A percentile compares a stretch with the other conserved stretches of the same genome.
Conservation (phyloP, 371 early-diverging fungal genomes). For the Rhizopus microsporus region DNA sequence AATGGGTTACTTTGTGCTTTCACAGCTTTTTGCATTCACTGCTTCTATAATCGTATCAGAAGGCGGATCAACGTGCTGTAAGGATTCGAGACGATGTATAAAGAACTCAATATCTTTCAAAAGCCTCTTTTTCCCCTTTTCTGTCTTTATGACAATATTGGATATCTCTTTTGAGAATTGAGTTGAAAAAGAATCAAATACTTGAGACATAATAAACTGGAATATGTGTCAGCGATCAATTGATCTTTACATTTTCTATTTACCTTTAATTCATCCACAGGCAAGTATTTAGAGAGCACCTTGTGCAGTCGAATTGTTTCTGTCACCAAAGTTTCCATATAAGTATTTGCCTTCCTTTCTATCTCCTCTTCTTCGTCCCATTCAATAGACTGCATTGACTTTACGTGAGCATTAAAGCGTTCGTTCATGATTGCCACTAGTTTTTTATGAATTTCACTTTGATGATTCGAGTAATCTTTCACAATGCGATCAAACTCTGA, state of each 20-base stretch:
- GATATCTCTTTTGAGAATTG: conserved; percentile 75
- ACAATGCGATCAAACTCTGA: conserved; percentile 85
- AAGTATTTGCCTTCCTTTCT: conserved; percentile 47
- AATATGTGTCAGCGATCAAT: background rate
- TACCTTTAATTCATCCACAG: conserved; percentile 67
- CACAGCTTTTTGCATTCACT: conserved; percentile 46
- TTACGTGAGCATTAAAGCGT: conserved; percentile 74
- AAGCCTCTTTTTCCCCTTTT: conserved; percentile 79
- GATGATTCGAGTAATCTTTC: conserved; percentile 85
- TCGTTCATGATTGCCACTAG: conserved; percentile 93
- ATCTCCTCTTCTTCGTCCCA: conserved; percentile 71
- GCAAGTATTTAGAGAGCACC: conserved; percentile 81
- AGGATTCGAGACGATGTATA: conserved; percentile 59
- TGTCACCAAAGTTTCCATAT: conserved; percentile 87
- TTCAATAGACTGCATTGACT: conserved; percentile 60
- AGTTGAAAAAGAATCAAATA: conserved; percentile 74
- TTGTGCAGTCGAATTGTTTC: conserved; percentile 90
- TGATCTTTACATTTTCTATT: conserved; percentile 5
- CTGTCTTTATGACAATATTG: conserved; percentile 64
- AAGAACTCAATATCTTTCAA: conserved; percentile 74
- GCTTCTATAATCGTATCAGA: conserved; percentile 75
- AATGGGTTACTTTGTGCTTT: conserved; percentile 1
- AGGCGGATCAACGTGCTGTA: conserved; percentile 75
- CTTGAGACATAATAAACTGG: conserved; percentile 66
- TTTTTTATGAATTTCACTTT: conserved; percentile 83